Evolutionary conservation across 495 filamentous ascomycete species (phyloP), one percentile per base, ranked within the genome.

Genomic region (Hypoxylon trugodes): DNA sequence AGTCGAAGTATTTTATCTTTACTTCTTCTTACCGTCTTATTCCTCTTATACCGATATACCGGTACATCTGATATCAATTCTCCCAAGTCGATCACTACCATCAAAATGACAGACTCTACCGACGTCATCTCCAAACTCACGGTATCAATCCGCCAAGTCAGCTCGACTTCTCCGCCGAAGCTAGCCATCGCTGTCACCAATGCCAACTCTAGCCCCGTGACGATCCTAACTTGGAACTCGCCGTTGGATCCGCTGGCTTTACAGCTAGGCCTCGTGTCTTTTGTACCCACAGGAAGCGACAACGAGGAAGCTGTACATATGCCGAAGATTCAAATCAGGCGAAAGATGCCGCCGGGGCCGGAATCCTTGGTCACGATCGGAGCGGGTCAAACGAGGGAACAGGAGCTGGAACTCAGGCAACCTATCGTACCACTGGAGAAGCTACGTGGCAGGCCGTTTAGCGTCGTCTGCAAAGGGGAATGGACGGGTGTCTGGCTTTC

Each of bases 211-310:
- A 30, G 66, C 6, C 73, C 82, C 22, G 68, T 84, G 10, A 84
- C 81, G 1, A 37, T 86, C 13, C 71, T 85, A 9, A 71, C 63
- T 32, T 85, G 79, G 79, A 69, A 75, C 42, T 78, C 78, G 3
- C 83, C 83, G 4, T 64, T 85, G 6, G 83, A 85, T 55, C 59
- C 74, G 3, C 53, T 73, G 22, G 82, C 81, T 7, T 69, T 77
- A 19, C 62, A 78, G 16, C 68, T 83, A 7, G 80, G 82, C 22
- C 68, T 84, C 10, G 73, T 85, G 42, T 67, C 75, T 7, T 69
- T 83, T 24, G 65, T 68, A 25, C 77, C 79, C 40, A 70, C 66
- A 7, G 71, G 61, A 21, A 64, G 54, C 22, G 64, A 75, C 24
- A 37, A 45, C 21, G 7, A 21, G 1, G 22, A 55, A 22, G 49